Percentiles rank a stretch among this genome's conserved stretches.
Evolutionary conservation across 768 basidiomycete species (phyloP).

Genomic region (Termitomyces sp.): DNA sequence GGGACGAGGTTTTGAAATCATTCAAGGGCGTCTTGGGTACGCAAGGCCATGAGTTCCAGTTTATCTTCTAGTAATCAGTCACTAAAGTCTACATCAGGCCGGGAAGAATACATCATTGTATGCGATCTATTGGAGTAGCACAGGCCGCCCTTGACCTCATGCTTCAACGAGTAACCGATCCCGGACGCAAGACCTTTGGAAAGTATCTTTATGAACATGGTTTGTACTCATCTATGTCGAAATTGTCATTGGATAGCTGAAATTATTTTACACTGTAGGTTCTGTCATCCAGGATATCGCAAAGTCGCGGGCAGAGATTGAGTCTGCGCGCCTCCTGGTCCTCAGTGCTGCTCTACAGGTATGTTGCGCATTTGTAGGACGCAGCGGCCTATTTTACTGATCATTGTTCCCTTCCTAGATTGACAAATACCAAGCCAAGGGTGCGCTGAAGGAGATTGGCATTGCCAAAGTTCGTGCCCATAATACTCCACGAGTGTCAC

Average conservation of each 20-base stretch:
- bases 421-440: constrained; percentile 87
- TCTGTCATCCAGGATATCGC: constrained; percentile 91
- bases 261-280: constrained; percentile 35
- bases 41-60: constrained; percentile 11
- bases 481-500: neutral
- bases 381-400: neutral
- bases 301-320: constrained; percentile 89
- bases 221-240: constrained; percentile 22
- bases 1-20: constrained; percentile 96
- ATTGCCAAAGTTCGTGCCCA: constrained; percentile 75
- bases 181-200: constrained; percentile 87
- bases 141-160: constrained; percentile 81
- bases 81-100: constrained; percentile 43
- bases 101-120: constrained; percentile 96
- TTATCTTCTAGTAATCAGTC: neutral
- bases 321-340: constrained; percentile 81
- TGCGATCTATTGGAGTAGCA: constrained; percentile 93
- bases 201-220: constrained; percentile 91
- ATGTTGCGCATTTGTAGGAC: constrained; percentile 9
- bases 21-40: constrained; percentile 93
- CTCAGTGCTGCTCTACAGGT: constrained; percentile 87
- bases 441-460: constrained; percentile 95
- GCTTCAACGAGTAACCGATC: constrained; percentile 91
- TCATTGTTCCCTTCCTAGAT: constrained; percentile 43
- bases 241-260: neutral